phyloP scores from a whole-genome alignment of 805 yeast genomes.

The Saturnispora besseyi region DNA sequence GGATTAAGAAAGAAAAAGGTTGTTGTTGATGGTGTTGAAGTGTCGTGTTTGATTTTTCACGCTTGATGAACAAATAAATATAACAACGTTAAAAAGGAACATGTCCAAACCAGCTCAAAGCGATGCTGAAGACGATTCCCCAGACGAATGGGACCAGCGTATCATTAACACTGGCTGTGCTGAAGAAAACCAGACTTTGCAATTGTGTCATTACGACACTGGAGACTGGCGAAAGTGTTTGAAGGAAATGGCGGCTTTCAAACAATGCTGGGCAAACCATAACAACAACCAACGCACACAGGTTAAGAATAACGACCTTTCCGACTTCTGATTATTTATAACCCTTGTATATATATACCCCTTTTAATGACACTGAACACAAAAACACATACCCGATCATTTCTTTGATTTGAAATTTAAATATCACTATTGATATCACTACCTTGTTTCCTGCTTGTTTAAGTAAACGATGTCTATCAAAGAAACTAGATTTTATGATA shows the following conservation, averaged over 20 bases:
- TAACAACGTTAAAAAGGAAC: not conserved
- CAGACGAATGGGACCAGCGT: slow-evolving; percentile 71
- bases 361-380: not conserved
- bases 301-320: slow-evolving; percentile 28
- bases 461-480: not conserved
- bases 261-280: slow-evolving; percentile 34
- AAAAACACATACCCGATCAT: not conserved
- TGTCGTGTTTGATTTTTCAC: not conserved
- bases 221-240: slow-evolving; percentile 74
- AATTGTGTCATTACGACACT: slow-evolving; percentile 72
- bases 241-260: slow-evolving; percentile 43
- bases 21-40: slow-evolving; percentile 14
- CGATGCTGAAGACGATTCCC: slow-evolving; percentile 43
- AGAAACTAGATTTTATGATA: not conserved
- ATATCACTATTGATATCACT: not conserved
- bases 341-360: not conserved
- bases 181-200: slow-evolving; percentile 60
- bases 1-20: not conserved
- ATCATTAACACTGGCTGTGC: slow-evolving; percentile 70
- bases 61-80: not conserved
- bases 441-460: not conserved
- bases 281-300: slow-evolving; percentile 32
- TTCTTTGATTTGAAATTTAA: not conserved
- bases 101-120: not conserved
- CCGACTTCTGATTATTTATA: slow-evolving; percentile 12